A percentile compares a stretch with the other conserved stretches of the same genome.
phyloP scores from a whole-genome alignment of 2,329 filamentous ascomycete species.

The Dryadomyces quercivorus region DNA sequence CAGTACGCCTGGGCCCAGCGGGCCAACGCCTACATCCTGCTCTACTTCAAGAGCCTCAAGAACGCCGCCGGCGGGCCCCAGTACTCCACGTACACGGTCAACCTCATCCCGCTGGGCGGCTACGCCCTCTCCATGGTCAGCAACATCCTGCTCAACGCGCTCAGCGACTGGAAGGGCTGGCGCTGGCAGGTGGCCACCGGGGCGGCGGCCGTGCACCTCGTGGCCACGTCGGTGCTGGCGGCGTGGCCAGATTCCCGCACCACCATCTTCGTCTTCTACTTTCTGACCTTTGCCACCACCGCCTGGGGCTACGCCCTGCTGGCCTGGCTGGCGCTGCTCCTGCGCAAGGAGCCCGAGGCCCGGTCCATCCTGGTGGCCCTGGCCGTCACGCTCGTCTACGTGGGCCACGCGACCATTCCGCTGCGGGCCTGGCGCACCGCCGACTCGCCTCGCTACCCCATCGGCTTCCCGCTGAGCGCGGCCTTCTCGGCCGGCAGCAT shows the following conservation, averaged over 20 bases:
- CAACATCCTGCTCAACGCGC: constrained; percentile 21
- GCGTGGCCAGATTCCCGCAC: constrained; percentile 23
- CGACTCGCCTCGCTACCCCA: constrained; percentile 22
- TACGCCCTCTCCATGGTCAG: constrained; percentile 20
- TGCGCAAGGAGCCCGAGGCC: constrained; percentile 16
- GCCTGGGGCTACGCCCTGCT: constrained; percentile 22
- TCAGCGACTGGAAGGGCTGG: constrained; percentile 26
- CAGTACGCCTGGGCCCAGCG: not conserved
- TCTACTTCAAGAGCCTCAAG: not conserved
- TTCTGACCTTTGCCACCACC: constrained; percentile 22
- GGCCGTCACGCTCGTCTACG: not conserved
- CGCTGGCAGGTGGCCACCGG: constrained; percentile 25
- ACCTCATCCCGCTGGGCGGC: constrained; percentile 15
- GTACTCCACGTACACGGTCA: constrained; percentile 16
- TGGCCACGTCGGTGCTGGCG: constrained; percentile 17
- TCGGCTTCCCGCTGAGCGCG: constrained; percentile 24
- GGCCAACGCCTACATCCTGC: not conserved
- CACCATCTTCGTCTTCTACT: constrained; percentile 22
- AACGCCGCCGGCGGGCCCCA: not conserved
- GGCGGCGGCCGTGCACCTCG: constrained; percentile 15
- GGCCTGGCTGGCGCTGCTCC: constrained; percentile 21
- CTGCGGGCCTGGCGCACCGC: constrained; percentile 22
- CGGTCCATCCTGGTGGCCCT: constrained; percentile 29
- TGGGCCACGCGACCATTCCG: constrained; percentile 11
- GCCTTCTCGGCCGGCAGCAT: constrained; percentile 21